phyloP scores from a whole-genome alignment of 225 moss, liverwort and hornwort species.

The Rhytidiadelphus loreus region DNA sequence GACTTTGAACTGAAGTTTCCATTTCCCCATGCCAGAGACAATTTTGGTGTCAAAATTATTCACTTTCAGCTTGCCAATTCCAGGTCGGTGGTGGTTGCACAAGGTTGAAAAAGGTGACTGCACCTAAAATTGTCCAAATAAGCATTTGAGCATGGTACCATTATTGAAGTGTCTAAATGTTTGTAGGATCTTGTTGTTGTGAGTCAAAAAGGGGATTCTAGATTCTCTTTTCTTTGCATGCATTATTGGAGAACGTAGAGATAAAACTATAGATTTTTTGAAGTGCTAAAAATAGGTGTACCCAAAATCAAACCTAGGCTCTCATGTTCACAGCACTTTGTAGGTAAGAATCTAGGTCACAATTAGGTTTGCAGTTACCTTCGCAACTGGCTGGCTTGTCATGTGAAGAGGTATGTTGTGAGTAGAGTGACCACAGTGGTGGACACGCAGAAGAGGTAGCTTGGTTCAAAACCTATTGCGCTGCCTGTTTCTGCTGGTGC shows the following conservation, averaged over 20 bases:
- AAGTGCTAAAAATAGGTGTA: no score
- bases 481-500: neutral
- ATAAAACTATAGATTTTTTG: neutral
- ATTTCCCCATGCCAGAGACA: neutral
- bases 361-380: neutral
- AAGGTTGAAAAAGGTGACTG: neutral
- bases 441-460: neutral
- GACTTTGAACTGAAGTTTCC: neutral
- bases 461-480: neutral
- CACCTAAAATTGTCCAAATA: neutral
- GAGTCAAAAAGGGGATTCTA: neutral
- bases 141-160: neutral
- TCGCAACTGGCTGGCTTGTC: neutral
- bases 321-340: neutral
- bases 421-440: neutral
- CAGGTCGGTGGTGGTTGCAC: neutral
- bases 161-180: neutral
- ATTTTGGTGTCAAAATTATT: neutral
- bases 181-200: neutral
- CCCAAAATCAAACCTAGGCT: neutral
- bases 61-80: neutral
- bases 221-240: neutral
- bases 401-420: neutral
- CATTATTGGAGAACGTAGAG: neutral
- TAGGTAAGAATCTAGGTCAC: neutral